Evolutionary conservation across 441 rosid species (phyloP).

Genomic region (Pelargonium cotyledonis): DNA sequence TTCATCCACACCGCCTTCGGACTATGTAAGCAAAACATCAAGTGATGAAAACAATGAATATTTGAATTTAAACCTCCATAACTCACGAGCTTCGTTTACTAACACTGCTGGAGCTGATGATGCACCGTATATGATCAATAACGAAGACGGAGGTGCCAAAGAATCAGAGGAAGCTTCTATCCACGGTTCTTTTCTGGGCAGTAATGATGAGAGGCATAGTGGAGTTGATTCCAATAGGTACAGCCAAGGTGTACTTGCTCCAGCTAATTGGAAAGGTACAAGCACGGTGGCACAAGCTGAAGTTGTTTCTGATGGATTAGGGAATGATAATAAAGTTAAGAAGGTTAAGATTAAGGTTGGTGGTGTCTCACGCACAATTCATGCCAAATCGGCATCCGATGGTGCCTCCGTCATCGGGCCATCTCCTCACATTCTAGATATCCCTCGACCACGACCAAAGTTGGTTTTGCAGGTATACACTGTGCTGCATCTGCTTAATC

Average conservation of each 20-base stretch:
- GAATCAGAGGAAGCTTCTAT: slow-evolving; percentile 76
- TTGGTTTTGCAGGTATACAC: slow-evolving; percentile 23
- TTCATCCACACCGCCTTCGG: slow-evolving; percentile 64
- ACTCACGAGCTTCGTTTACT: slow-evolving; percentile 24
- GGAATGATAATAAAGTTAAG: slow-evolving; percentile 44
- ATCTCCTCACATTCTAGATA: slow-evolving; percentile 17
- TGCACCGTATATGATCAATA: slow-evolving; percentile 36
- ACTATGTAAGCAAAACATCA: slow-evolving; percentile 38
- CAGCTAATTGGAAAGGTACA: slow-evolving; percentile 29
- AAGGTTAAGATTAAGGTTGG: slow-evolving; percentile 80
- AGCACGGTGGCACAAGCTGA: slow-evolving; percentile 17
- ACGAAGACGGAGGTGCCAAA: slow-evolving; percentile 46
- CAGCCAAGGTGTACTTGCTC: slow-evolving; percentile 42
- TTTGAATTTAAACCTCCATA: slow-evolving; percentile 12
- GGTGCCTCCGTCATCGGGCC: slow-evolving; percentile 15
- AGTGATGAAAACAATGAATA: slow-evolving; percentile 16
- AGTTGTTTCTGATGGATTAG: slow-evolving; percentile 28
- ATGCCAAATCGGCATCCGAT: slow-evolving; percentile 36
- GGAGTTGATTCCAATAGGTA: slow-evolving; percentile 45
- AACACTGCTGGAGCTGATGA: slow-evolving; percentile 20
- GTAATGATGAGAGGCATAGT: slow-evolving; percentile 45
- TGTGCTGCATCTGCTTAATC: neutral
- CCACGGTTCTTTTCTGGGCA: slow-evolving; percentile 51
- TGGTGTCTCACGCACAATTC: slow-evolving; percentile 58
- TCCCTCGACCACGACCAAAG: slow-evolving; percentile 26